Evolutionary conservation across 192 early-diverging fungal genomes (phyloP), one percentile per base, ranked within the genome.

Genomic region (Thoreauomyces humboldtii): DNA sequence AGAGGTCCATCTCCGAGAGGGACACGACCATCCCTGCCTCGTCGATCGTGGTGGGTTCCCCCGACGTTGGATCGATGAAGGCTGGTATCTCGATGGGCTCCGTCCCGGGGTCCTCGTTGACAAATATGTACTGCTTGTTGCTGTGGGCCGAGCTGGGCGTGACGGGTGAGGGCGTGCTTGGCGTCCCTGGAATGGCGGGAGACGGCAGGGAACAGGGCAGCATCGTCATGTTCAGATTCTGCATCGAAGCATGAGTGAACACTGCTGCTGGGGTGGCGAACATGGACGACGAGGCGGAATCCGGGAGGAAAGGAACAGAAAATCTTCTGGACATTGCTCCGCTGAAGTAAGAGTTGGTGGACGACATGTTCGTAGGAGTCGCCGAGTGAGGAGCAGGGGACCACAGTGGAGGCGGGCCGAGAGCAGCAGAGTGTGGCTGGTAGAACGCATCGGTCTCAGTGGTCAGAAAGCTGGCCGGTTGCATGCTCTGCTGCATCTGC

Each of bases 101-200:
- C 19, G 35, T 24, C 14, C 24, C 50, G 14, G 64, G 64, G 12
- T 66, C 64, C 24, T 66, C 64, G 36, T 66, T 56, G 54, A 66
- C 42, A 47, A 66, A 66, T 15, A 64, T 37, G 54, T 54, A 64
- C 48, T 51, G 46, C 50, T 52, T 52, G 50, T 5, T 52, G 48
- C 7, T 9, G n/a, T 9, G 22, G 7, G 48, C 11, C 38, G 38
- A 12, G 38, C 38, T 41, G n/a, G 38, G 38, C 9, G 38, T 12
- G 41, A n/a, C 41, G 48, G 24, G 9, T 7, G 48, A 51, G 7
- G 48, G 38, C 38, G 38, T 41, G 38, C 38, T 41, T 12, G 38
- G 38, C 9, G 38, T 12, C 11, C 38, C 11, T 46, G 3, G 44
- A 2, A 14, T 22, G 44, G 44, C 17, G 6, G 34, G 25, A 21